Evolutionary conservation across 2,329 filamentous ascomycete species (phyloP), one percentile per base, ranked within the genome.

Genomic region (Ophiostoma novo-ulmi): DNA sequence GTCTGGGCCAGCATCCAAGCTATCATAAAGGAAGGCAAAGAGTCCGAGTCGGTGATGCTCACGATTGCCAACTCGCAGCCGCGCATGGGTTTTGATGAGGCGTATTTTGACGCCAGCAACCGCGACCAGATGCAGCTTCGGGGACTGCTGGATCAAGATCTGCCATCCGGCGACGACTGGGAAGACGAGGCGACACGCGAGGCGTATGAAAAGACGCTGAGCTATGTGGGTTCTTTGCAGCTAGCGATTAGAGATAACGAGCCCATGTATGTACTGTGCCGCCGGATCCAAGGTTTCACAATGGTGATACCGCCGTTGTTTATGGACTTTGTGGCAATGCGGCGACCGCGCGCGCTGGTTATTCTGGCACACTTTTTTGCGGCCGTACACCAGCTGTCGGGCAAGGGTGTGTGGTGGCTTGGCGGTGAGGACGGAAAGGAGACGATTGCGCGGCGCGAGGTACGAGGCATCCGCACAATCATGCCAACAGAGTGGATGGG

Each of bases 251-350:
- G 74, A 69, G 74, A 74, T 44, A 76, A 77, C 39, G 78, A 79
- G 74, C 77, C 78, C 4, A 73, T 76, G 26, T 77, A 79, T 52
- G 75, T 76, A 0, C 44, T 79, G 35, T 72, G 75, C 66, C 72
- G 76, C 4, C 72, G 76, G 3, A 68, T 77, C 41, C 76, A 77
- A 70, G 72, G 72, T 5, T 77, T 77, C 52, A 73, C 75, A 44
- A 71, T 77, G 69, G 63, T 76, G 22, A 67, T 76, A 22, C 76
- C 76, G 17, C 63, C 74, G 1, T 69, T 65, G 14, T 77, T 76
- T 38, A 70, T 76, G 66, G 73, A 74, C 11, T 73, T 77, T 67
- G 69, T 77, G 26, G 70, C 72, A 4, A 58, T 73, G 61, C 69
- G 72, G 11, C 74, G 76, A 2, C 76, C 76, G 1, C 73, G 76